Evolutionary conservation across 441 rosid genomes (phyloP).

Genomic region (Populus hybrid): DNA sequence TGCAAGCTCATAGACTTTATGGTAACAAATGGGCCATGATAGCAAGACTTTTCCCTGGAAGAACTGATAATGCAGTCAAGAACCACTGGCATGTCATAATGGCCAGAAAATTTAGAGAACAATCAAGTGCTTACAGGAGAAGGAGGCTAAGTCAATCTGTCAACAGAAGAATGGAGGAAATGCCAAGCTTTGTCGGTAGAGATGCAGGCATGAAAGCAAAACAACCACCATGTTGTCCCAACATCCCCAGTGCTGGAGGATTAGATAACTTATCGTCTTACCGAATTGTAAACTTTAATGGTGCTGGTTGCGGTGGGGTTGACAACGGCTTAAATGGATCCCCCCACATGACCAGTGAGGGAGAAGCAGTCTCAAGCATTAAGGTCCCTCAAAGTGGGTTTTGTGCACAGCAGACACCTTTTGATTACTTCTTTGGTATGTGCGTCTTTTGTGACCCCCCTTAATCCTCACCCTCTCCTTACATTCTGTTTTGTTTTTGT

Average conservation of each 20-base stretch:
- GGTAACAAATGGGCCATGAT: conserved; percentile 97
- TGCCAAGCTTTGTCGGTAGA: conserved; percentile 27
- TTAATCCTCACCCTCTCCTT: background rate
- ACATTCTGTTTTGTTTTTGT: background rate
- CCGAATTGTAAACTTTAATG: conserved; percentile 36
- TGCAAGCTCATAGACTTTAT: conserved; percentile 78
- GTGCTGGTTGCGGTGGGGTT: conserved; percentile 18
- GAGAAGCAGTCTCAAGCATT: conserved; percentile 25
- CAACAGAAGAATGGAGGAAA: conserved; percentile 33
- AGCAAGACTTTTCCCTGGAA: conserved; percentile 81
- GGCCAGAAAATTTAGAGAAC: conserved; percentile 82
- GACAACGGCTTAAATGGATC: conserved; percentile 23
- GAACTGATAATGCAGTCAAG: conserved; percentile 88
- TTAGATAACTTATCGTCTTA: conserved; percentile 10
- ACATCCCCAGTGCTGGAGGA: background rate
- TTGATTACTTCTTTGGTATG: conserved; percentile 55
- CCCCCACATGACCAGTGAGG: conserved; percentile 20
- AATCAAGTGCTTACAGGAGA: conserved; percentile 62
- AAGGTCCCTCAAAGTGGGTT: conserved; percentile 26
- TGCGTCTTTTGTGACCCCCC: background rate
- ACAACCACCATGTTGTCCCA: conserved; percentile 18
- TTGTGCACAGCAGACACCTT: conserved; percentile 34
- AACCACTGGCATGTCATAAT: conserved; percentile 90
- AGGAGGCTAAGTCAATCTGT: conserved; percentile 49
- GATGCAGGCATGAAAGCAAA: conserved; percentile 14